Evolutionary conservation across 345 rosid genomes (phyloP), one percentile per base, ranked within the genome.

Genomic region (Rhodamnia rubescens): DNA sequence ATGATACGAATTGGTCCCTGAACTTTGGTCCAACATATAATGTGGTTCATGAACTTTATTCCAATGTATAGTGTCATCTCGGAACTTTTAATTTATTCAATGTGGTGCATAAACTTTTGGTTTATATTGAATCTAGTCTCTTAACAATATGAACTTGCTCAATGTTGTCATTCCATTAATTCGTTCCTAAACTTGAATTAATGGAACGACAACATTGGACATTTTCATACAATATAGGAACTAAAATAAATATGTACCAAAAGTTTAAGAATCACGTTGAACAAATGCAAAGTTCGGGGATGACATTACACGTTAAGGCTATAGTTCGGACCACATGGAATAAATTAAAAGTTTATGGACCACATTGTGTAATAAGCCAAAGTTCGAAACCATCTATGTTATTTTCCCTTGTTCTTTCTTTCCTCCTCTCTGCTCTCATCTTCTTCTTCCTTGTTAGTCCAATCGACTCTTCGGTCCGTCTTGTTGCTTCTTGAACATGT

Each of bases 61-160:
- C 11, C 29, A 57, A 57, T 57, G 15, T 57, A 27, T 1, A 26
- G 0, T 57, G 3, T 2, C 1, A 3, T 5, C 5, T 0, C 4
- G 26, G 7, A 57, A 57, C 5, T 26, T 57, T 57, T 26, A 57
- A 57, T 57, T 57, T 57, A 4, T 57, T 26, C 7, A 57, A 57
- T 57, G 32, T 11, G 52, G 14, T 11, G 2, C 13, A 50, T 50
- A 50, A 50, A 11, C 52, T 50, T 50, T 50, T 50, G 13, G 14
- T 50, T 50, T 50, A 50, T 50, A 50, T 50, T 50, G 52, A 50
- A 50, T 50, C 14, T 50, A 50, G 4, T 50, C 14, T 50, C 52
- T 50, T 0, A 50, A 11, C 4, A 10, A 11, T 50, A 50, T 50
- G 52, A 50, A 50, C 14, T 50, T 50, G 14, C 52, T 50, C 52